Base-by-base conservation (phyloP, 257 asterid species). In the Euphrasia confusa region DNA sequence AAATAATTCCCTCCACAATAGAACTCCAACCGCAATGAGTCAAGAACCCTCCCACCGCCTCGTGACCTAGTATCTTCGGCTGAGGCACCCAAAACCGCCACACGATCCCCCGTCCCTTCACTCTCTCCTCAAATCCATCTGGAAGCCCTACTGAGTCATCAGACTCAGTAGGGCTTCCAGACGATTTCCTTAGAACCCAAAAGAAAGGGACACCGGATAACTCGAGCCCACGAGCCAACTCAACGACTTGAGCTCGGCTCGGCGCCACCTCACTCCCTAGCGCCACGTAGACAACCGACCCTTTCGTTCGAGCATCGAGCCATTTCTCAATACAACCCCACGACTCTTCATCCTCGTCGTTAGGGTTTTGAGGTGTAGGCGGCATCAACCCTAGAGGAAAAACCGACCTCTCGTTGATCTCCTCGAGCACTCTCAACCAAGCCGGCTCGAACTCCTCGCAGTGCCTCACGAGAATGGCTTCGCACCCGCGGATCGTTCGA, bases 1-100 rank as follows among this genome's bases (percentile, higher is more conserved):
- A 54, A 44, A 13, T 53, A 0, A 70, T 2, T 10, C 76, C 79
- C 64, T 78, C 81, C 10, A 78, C 60, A 1, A 12, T 15, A 0
- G 88, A 82, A 42, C 80, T 61, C 85, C 85, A 77, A 12, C 86
- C 83, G 18, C 80, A 76, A 3, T 81, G 84, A 32, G 74, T 78
- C 69, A 78, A 64, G 65, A 76, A 78, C 15, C 82, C 82, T 0
- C 84, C 82, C 7, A 82, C 68, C 0, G 83, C 74, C 4, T 67
- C 75, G 28, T 81, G 84, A 59, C 81, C 74, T 57, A 81, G 47
- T 74, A 79, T 77, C 61, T 61, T 66, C 63, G 75, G 0, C 24
- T 68, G 83, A 4, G 81, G 85, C 7, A 62, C 85, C 88, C 88
- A 71, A 5, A 65, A 67, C 65, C 50, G 75, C 81, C 85, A 79